Conservation (phyloP, 345 rosid genomes). For the Aquilaria malaccensis region DNA sequence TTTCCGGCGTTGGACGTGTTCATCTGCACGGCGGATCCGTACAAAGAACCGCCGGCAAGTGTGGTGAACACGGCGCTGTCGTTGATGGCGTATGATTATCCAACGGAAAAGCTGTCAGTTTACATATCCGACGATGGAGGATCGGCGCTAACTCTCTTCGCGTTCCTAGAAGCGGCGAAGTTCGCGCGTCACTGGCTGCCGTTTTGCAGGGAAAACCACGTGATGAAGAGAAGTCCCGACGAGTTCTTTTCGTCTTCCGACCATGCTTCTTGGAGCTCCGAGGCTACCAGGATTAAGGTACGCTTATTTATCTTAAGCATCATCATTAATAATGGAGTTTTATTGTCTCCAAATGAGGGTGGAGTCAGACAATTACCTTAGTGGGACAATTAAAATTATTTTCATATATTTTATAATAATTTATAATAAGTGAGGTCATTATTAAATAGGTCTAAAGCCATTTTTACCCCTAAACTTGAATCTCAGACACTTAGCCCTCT, state of each 20-base stretch:
- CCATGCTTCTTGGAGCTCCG: slow-evolving; percentile 7
- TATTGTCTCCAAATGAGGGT: too few relatives aligned
- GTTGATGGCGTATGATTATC: slow-evolving; percentile 70
- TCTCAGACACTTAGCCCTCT: too few relatives aligned
- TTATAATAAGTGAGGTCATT: too few relatives aligned
- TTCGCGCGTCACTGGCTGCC: slow-evolving; percentile 71
- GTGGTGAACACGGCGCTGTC: slow-evolving; percentile 71
- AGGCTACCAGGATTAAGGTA: slow-evolving; percentile 46
- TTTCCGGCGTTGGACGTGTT: slow-evolving; percentile 60
- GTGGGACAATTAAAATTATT: too few relatives aligned
- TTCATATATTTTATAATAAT: too few relatives aligned
- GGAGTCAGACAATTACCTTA: too few relatives aligned
- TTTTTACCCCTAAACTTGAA: too few relatives aligned
- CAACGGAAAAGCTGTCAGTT: slow-evolving; percentile 56
- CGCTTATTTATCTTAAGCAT: too few relatives aligned
- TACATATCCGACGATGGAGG: slow-evolving; percentile 88
- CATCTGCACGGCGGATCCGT: slow-evolving; percentile 84
- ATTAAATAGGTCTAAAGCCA: too few relatives aligned
- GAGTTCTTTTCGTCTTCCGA: slow-evolving; percentile 40
- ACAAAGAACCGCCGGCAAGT: slow-evolving; percentile 69
- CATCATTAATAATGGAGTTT: too few relatives aligned
- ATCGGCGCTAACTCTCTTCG: slow-evolving; percentile 55
- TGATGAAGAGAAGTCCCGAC: slow-evolving; percentile 48
- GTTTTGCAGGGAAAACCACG: slow-evolving; percentile 40
- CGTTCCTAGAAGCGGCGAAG: slow-evolving; percentile 61